Conservation (phyloP, 1,284 basidiomycete species). For the Somion occarium region DNA sequence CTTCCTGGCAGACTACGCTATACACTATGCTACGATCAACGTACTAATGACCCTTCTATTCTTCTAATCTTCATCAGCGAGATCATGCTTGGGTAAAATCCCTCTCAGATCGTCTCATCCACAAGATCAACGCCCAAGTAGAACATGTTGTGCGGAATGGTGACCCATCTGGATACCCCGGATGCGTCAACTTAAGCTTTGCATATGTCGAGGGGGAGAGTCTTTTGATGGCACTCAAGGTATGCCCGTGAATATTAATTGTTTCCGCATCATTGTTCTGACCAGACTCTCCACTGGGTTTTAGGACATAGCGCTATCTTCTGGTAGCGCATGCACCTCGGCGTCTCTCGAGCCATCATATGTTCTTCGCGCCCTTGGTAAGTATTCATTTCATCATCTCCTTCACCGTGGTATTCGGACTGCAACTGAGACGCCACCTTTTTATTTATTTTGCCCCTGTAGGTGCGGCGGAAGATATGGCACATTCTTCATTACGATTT, state of each 20-base stretch:
- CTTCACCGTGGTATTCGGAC: neutral
- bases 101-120: slow-evolving; percentile 81
- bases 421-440: neutral
- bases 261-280: neutral
- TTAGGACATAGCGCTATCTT: slow-evolving; percentile 94
- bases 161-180: slow-evolving; percentile 83
- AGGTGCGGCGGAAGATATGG: slow-evolving; percentile 98
- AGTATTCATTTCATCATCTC: slow-evolving; percentile 13
- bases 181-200: slow-evolving; percentile 95
- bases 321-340: slow-evolving; percentile 97
- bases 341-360: slow-evolving; percentile 98
- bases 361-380: slow-evolving; percentile 91
- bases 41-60: too few relatives aligned
- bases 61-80: slow-evolving; percentile 43
- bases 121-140: slow-evolving; percentile 79
- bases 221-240: slow-evolving; percentile 97
- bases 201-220: slow-evolving; percentile 98
- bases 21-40: slow-evolving; percentile 1
- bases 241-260: slow-evolving; percentile 35
- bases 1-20: too few relatives aligned
- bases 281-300: neutral
- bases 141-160: slow-evolving; percentile 95
- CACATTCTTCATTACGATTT: slow-evolving; percentile 96
- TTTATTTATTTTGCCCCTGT: slow-evolving; percentile 7
- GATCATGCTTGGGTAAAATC: slow-evolving; percentile 79